Percentiles rank a stretch among this genome's conserved stretches.
Conservation (phyloP, 495 filamentous ascomycete genomes). For the Neurospora tetrasperma region DNA sequence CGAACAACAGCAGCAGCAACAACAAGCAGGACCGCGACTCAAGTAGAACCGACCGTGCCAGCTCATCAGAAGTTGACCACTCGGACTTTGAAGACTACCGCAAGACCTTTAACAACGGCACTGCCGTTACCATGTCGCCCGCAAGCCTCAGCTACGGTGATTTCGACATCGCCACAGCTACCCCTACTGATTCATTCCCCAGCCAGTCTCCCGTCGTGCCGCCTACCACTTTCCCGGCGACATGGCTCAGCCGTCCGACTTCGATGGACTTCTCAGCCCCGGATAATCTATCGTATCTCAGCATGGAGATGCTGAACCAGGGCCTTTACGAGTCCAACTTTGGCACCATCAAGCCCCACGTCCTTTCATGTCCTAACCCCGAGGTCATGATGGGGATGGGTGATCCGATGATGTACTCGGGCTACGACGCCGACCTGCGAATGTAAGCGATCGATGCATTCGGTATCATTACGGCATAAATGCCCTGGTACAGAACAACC, state of each 20-base stretch:
- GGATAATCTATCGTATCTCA: slow-evolving; percentile 16
- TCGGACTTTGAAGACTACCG: slow-evolving; percentile 44
- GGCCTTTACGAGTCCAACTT: slow-evolving; percentile 34
- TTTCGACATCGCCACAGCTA: slow-evolving; percentile 27
- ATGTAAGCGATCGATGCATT: not conserved
- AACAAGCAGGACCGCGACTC: slow-evolving; percentile 27
- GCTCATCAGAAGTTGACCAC: slow-evolving; percentile 43
- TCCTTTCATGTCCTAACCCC: slow-evolving; percentile 32
- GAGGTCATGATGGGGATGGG: slow-evolving; percentile 42
- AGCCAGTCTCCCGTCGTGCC: slow-evolving; percentile 16
- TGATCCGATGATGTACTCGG: slow-evolving; percentile 34
- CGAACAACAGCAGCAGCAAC: slow-evolving; percentile 19
- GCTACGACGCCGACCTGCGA: not conserved
- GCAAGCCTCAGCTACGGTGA: slow-evolving; percentile 34
- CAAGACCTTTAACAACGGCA: slow-evolving; percentile 26
- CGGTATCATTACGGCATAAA: not conserved
- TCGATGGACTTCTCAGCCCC: slow-evolving; percentile 23
- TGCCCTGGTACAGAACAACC: not conserved
- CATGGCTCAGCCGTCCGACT: slow-evolving; percentile 27
- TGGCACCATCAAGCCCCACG: slow-evolving; percentile 38
- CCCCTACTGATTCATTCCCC: slow-evolving; percentile 24
- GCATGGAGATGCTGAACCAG: slow-evolving; percentile 35
- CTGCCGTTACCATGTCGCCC: slow-evolving; percentile 35
- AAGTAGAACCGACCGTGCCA: slow-evolving; percentile 35
- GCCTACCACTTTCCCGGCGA: slow-evolving; percentile 2